Base-by-base conservation (phyloP, 2,329 filamentous ascomycete genomes). In the Alternaria tenuissima region DNA sequence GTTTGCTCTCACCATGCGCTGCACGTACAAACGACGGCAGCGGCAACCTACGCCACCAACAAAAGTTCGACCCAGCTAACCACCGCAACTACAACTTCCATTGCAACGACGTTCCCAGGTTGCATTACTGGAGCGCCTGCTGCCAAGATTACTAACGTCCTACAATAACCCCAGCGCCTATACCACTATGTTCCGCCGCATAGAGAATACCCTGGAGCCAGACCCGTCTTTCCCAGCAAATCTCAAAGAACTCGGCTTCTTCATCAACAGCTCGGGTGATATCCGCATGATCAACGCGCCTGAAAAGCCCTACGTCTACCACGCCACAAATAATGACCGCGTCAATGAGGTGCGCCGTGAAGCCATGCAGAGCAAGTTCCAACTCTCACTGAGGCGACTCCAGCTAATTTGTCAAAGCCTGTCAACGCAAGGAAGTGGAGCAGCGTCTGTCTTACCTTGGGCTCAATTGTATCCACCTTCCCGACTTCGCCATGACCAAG, bases 231-330 rank as follows among this genome's bases (percentile, higher is more conserved):
- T 91, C 73, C 84, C 88, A 11, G 79, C 84, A 0, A 82, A 91
- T 68, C 81, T 98, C 28, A 81, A 87, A 59, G 81, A 86, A 54
- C 87, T 98, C 4, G 94, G 92, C 43, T 96, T 93, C 79, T 94
- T 92, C 75, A 79, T 96, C 79, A 93, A 92, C 67, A 84, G 89
- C 0, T 78, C 88, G 0, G 92, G 94, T 67, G 88, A 94, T 71
- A 86, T 97, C 62, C 88, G 91, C 48, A 88, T 84, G 62, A 89
- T 91, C 55, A 81, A 85, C 22, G 81, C 92, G 36, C 88, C 90
- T 0, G 84, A 89, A 28, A 82, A 85, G 65, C 89, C 89, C 73
- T 96, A 92, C 82, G 86, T 91, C 67, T 97, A 86, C 83, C 89
- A 88, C 75, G 78, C 91, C 54, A 90, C 86, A 74, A 88, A 87